Evolutionary conservation across 2,329 filamentous ascomycete genomes (phyloP).

Genomic region (Westerdykella sp.): DNA sequence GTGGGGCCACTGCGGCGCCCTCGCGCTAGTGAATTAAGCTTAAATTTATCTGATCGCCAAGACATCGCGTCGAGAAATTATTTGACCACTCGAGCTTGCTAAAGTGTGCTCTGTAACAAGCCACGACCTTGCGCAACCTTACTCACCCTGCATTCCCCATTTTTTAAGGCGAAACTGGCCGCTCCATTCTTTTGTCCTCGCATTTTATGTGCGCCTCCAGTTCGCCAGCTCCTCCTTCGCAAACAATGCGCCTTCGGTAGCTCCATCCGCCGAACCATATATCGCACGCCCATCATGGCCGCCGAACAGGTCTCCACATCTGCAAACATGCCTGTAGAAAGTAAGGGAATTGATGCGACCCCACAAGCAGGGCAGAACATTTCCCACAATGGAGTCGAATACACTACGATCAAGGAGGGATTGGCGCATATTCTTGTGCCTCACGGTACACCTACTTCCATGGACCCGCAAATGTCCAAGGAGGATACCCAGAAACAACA

Average conservation of each 20-base stretch:
- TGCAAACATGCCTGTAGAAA: conserved; percentile 4
- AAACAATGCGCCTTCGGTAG: conserved; percentile 25
- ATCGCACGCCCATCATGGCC: conserved; percentile 15
- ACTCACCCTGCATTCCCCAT: neutral
- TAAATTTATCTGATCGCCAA: conserved; percentile 13
- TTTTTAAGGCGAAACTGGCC: conserved; percentile 4
- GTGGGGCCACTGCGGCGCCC: conserved; percentile 5
- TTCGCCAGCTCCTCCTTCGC: conserved; percentile 7
- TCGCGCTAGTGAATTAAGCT: conserved; percentile 29
- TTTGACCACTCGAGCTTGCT: neutral
- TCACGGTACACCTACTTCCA: conserved; percentile 43
- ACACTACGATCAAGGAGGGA: conserved; percentile 60
- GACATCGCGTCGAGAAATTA: conserved; percentile 6
- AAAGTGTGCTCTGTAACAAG: neutral
- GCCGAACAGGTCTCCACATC: conserved; percentile 3
- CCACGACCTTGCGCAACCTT: neutral
- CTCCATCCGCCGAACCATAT: conserved; percentile 15
- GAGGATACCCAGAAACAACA: conserved; percentile 56
- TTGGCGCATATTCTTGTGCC: conserved; percentile 62
- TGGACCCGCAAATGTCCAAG: conserved; percentile 44
- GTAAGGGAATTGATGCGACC: conserved; percentile 15
- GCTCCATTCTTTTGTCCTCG: conserved; percentile 5
- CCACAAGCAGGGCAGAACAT: conserved; percentile 29
- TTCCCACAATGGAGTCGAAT: conserved; percentile 47
- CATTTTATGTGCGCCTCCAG: conserved; percentile 18